Conservation (phyloP, 75 land plant genomes). For the Cunninghamia lanceolata region DNA sequence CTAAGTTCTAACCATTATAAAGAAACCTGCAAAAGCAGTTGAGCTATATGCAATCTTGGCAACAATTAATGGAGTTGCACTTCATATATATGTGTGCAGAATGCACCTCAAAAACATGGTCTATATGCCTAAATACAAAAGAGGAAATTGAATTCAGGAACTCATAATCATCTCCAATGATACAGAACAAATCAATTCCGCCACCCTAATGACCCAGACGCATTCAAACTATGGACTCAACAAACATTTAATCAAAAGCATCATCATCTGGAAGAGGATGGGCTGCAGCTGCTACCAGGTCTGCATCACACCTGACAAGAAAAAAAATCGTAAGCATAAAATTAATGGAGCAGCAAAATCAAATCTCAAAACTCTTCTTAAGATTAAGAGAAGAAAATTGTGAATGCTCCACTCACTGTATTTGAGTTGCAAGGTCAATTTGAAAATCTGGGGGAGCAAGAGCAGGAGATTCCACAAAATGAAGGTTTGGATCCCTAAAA, state of each 20-base stretch:
- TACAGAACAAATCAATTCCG: neutral
- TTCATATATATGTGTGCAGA: neutral
- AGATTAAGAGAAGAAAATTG: neutral
- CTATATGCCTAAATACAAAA: neutral
- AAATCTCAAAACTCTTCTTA: neutral
- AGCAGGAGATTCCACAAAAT: constrained; percentile 68
- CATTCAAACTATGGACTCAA: neutral
- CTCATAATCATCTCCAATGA: neutral
- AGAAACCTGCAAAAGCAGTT: neutral
- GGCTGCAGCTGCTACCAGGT: constrained; percentile 44
- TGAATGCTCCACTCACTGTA: constrained; percentile 26
- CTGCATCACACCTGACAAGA: constrained; percentile 53
- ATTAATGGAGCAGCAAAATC: neutral
- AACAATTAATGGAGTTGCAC: neutral
- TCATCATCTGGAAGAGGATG: constrained; percentile 80
- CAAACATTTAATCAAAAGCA: constrained; percentile 29
- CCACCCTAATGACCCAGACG: neutral
- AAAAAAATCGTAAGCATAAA: neutral
- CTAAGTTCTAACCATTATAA: neutral
- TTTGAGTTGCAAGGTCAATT: constrained; percentile 57
- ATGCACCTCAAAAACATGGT: neutral
- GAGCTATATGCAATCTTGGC: neutral
- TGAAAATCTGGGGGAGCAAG: constrained; percentile 82
- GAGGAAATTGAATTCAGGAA: neutral
- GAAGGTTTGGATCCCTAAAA: constrained; percentile 52